Conservation (phyloP, 129 eudicot species). For the Scalesia atractyloides region DNA sequence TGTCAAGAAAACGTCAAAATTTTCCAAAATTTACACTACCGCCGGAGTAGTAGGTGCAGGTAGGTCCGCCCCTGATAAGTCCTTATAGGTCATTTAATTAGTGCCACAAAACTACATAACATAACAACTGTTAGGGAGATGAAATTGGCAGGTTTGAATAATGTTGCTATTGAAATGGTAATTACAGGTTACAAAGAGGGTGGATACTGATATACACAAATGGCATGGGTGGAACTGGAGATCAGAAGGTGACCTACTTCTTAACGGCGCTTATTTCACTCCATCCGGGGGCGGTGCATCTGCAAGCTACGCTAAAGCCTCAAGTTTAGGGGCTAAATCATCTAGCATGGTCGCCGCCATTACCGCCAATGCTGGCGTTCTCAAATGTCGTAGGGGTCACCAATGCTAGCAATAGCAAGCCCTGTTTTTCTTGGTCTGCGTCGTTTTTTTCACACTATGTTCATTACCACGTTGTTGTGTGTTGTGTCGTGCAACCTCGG, state of each 20-base stretch:
- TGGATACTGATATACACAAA: conserved; percentile 41
- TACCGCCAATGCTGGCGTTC: conserved; percentile 73
- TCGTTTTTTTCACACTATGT: conserved; percentile 33
- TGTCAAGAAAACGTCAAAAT: no score
- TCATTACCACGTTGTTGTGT: conserved; percentile 14
- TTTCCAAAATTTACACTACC: no score
- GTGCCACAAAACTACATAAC: no score
- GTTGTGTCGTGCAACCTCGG: conserved; percentile 66
- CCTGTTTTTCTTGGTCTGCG: conserved; percentile 39
- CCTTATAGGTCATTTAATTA: no score
- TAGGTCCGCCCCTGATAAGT: no score
- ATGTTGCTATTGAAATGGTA: conserved; percentile 10
- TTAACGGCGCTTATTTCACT: conserved; percentile 80
- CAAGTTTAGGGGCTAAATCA: conserved; percentile 82
- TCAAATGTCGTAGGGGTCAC: conserved; percentile 68
- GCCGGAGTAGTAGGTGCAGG: no score
- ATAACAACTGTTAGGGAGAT: no score
- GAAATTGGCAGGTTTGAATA: no score
- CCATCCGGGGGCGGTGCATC: conserved; percentile 88
- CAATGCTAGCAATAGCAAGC: conserved; percentile 49
- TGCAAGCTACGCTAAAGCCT: conserved; percentile 76
- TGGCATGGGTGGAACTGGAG: conserved; percentile 96
- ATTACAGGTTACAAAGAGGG: conserved; percentile 75
- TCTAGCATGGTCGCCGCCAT: conserved; percentile 71
- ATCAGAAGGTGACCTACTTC: conserved; percentile 77